Evolutionary conservation across 1,284 basidiomycete genomes (phyloP).

Genomic region (Ganoderma lucidum): DNA sequence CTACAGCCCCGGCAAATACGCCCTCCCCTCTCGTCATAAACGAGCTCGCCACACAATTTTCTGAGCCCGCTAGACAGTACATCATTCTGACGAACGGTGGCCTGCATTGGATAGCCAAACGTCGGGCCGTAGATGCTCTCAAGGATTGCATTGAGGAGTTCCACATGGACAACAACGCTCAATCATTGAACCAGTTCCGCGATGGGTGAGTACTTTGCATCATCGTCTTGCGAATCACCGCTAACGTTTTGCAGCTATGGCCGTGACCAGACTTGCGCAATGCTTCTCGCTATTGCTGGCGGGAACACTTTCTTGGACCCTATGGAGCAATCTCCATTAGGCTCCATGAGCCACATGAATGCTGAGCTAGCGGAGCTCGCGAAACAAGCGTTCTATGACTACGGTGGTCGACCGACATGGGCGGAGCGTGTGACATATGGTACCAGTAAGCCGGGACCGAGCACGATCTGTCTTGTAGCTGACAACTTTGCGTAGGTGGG

Average conservation of each 20-base stretch:
- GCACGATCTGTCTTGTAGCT: slow-evolving; percentile 1
- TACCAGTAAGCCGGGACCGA: slow-evolving; percentile 52
- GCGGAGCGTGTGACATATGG: slow-evolving; percentile 75
- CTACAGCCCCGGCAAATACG: slow-evolving; percentile 50
- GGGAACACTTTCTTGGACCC: slow-evolving; percentile 78
- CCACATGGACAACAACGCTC: slow-evolving; percentile 70
- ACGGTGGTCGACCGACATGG: slow-evolving; percentile 84
- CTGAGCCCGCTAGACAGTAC: slow-evolving; percentile 78
- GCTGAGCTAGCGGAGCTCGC: slow-evolving; percentile 73
- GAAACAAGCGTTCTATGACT: slow-evolving; percentile 85
- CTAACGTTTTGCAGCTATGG: slow-evolving; percentile 69
- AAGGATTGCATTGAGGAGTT: slow-evolving; percentile 78
- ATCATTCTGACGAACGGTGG: slow-evolving; percentile 89
- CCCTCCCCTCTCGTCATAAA: slow-evolving; percentile 67
- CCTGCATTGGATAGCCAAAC: slow-evolving; percentile 83
- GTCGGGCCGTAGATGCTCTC: slow-evolving; percentile 85
- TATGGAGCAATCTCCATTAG: slow-evolving; percentile 54
- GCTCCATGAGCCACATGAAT: slow-evolving; percentile 58
- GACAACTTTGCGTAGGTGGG: slow-evolving; percentile 54
- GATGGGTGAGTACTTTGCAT: slow-evolving; percentile 58
- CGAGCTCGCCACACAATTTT: slow-evolving; percentile 84
- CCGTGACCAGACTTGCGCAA: slow-evolving; percentile 89
- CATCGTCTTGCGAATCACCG: slow-evolving; percentile 12
- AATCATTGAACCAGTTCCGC: slow-evolving; percentile 76
- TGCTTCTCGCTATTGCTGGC: slow-evolving; percentile 84